Base-by-base conservation (phyloP, 2,329 filamentous ascomycete genomes). In the Aspergillus sp. region DNA sequence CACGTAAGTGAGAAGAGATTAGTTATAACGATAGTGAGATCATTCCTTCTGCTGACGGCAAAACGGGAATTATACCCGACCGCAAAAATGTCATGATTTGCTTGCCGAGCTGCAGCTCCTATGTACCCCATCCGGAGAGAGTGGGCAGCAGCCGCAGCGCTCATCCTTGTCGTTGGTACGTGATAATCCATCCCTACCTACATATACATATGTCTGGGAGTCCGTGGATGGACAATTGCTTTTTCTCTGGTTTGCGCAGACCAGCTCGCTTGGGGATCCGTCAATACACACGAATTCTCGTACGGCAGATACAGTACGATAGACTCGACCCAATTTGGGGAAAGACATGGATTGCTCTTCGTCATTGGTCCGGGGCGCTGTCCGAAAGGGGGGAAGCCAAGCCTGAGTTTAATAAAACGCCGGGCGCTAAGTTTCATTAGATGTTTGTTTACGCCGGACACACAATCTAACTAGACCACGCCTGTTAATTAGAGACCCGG, bases 321-420 rank as follows among this genome's bases (percentile, higher is more conserved):
- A 27, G 23, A 27, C n/a, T 27, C 47, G 25, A 17, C n/a, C 47
- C 47, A 15, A 50, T 17, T 50, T 30, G 47, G 47, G 44, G 47
- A 36, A 36, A 13, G 25, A 13, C 8, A 50, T 30, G 15, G 47
- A 30, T 11, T 36, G 32, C 32, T 17, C 15, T 30, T 50, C 39
- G 11, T 58, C 39, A 61, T 61, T 61, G 54, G 59, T 30, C 36
- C 8, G 25, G 47, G 13, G 47, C 47, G 23, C 23, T 55, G 53
- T 19, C 53, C 53, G 42, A 54, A 55, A 30, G 21, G 57, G 49
- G 41, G 48, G 42, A 32, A 39, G 60, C 60, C 60, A 62, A 62
- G 60, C n/a, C 52, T 59, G 57, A 62, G 60, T 44, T 62, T 62
- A 62, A 59, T 62, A 42, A 62, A 60, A 62, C 52, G 49, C 60